Evolutionary conservation across 164 flowering plant species (phyloP).

Genomic region (Liriodendron chinense): DNA sequence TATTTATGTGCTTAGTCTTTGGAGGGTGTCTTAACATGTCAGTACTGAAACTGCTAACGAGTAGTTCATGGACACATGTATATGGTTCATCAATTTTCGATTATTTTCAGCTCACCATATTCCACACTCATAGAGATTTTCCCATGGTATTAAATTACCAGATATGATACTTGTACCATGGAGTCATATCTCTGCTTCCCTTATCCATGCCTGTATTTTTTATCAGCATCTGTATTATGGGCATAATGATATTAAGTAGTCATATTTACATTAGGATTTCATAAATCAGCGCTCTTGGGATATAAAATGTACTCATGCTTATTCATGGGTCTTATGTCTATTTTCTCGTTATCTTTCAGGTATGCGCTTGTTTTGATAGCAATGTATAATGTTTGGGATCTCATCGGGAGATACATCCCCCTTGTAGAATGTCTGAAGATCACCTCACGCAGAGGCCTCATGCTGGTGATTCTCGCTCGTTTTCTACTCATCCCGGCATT

Average conservation of each 20-base stretch:
- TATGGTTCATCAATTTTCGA: too few relatives aligned
- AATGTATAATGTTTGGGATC: conserved; percentile 66
- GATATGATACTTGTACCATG: too few relatives aligned
- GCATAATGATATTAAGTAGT: not conserved
- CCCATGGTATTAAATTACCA: too few relatives aligned
- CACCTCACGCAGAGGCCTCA: conserved; percentile 44
- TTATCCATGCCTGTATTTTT: too few relatives aligned
- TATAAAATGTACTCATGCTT: not conserved
- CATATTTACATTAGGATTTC: not conserved
- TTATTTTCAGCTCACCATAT: too few relatives aligned
- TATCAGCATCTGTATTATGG: too few relatives aligned
- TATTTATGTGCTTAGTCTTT: too few relatives aligned
- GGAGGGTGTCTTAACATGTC: too few relatives aligned
- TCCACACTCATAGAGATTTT: too few relatives aligned
- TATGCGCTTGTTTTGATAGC: conserved; percentile 77
- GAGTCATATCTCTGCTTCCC: too few relatives aligned
- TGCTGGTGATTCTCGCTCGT: conserved; percentile 39
- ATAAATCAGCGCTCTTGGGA: not conserved
- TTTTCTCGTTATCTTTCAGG: conserved; percentile 32
- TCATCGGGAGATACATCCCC: conserved; percentile 68
- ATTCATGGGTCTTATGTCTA: not conserved
- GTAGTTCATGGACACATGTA: too few relatives aligned
- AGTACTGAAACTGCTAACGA: too few relatives aligned
- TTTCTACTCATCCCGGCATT: conserved; percentile 55
- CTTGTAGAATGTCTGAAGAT: conserved; percentile 44